Conservation (phyloP, 2,329 filamentous ascomycete species). For the Coccinonectria pachysandricola region DNA sequence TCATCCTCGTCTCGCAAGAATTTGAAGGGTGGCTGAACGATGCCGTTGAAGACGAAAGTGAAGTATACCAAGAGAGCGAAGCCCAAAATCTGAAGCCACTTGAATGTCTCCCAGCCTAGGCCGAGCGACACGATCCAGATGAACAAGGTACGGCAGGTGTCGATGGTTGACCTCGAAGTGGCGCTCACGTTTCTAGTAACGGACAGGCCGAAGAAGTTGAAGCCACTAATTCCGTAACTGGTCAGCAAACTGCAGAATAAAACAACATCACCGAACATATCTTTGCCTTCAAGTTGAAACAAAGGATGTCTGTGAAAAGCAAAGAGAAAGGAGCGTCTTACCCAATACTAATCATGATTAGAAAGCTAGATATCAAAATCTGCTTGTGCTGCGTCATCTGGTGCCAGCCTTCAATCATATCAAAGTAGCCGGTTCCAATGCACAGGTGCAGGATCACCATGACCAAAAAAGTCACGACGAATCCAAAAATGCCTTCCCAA, state of each 20-base stretch:
- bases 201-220: slow-evolving; percentile 96
- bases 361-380: slow-evolving; percentile 65
- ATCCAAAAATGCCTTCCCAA: slow-evolving; percentile 93
- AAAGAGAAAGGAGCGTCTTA: slow-evolving; percentile 28
- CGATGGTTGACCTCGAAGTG: slow-evolving; percentile 89
- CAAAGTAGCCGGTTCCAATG: slow-evolving; percentile 80
- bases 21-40: slow-evolving; percentile 73
- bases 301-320: no score
- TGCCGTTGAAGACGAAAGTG: slow-evolving; percentile 92
- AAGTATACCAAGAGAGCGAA: slow-evolving; percentile 90
- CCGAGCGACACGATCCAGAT: slow-evolving; percentile 95
- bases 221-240: slow-evolving; percentile 50
- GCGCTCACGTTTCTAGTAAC: slow-evolving; percentile 85
- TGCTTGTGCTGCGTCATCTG: slow-evolving; percentile 64
- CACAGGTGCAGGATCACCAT: slow-evolving; percentile 73
- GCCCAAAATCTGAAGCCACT: slow-evolving; percentile 86
- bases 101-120: slow-evolving; percentile 94
- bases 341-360: slow-evolving; percentile 98
- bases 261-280: no score
- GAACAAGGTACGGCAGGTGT: slow-evolving; percentile 93
- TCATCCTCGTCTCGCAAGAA: slow-evolving; percentile 48
- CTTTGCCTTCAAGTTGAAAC: no score
- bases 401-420: slow-evolving; percentile 74
- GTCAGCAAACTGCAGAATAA: no score
- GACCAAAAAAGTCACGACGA: slow-evolving; percentile 62